These are phyloP conservation scores for Pichia sp. DNA, from an alignment of 1,139 yeast genomes.

Conservation along the genomic window DNA sequence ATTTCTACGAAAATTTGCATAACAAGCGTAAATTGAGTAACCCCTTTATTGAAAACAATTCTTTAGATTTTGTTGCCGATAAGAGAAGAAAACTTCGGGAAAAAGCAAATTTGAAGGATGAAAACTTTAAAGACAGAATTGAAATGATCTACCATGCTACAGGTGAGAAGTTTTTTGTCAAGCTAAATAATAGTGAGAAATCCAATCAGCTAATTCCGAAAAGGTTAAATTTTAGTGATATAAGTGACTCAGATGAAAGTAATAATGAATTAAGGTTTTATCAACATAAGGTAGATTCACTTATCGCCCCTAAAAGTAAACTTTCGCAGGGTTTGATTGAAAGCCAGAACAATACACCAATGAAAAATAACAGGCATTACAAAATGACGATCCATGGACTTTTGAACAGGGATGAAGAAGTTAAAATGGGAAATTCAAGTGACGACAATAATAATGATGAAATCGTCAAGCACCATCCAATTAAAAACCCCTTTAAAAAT, in stretches of 20 bases:
- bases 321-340: not conserved
- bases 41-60: conserved; percentile 9
- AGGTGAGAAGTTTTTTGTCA: conserved; percentile 17
- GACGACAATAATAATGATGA: too few relatives aligned
- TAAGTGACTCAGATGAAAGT: not conserved
- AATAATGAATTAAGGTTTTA: too few relatives aligned
- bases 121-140: conserved; percentile 19
- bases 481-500: too few relatives aligned
- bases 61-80: conserved; percentile 11
- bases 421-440: not conserved
- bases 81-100: not conserved
- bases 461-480: too few relatives aligned
- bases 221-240: conserved; percentile 4
- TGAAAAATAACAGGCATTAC: not conserved
- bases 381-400: conserved; percentile 8
- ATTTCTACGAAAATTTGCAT: conserved; percentile 3
- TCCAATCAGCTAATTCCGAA: conserved; percentile 18
- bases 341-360: conserved; percentile 1
- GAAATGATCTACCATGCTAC: conserved; percentile 23
- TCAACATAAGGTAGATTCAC: too few relatives aligned
- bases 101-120: not conserved
- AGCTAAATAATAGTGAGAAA: conserved; percentile 16
- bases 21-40: not conserved
- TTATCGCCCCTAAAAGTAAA: too few relatives aligned
- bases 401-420: not conserved